phyloP scores from a whole-genome alignment of 192 early-diverging fungal species.

The Powellomyces hirtus region DNA sequence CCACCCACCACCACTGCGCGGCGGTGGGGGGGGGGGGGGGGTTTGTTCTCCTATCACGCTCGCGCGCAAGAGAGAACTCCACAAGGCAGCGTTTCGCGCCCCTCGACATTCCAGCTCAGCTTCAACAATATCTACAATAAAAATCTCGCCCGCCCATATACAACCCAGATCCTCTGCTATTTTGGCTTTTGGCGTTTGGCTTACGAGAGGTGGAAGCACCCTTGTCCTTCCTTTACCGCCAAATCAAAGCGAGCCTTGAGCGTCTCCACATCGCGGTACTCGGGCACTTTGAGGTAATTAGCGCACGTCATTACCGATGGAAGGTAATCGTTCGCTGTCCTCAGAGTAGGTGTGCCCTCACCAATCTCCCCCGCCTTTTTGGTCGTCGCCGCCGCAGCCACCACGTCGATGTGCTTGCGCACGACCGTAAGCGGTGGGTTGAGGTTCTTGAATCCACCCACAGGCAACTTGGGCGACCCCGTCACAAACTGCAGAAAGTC shows the following conservation, averaged over 20 bases:
- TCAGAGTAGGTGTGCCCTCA: not conserved
- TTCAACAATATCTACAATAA: too few species aligned
- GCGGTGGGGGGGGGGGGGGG: too few species aligned
- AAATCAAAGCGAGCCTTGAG: constrained; percentile 64
- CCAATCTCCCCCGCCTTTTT: not conserved
- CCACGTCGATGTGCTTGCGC: constrained; percentile 63
- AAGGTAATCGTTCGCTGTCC: constrained; percentile 69
- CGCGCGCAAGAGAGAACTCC: too few species aligned
- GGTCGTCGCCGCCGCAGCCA: not conserved
- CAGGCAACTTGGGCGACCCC: constrained; percentile 82
- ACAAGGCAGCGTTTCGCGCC: too few species aligned
- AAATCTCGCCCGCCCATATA: too few species aligned
- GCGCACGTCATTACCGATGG: constrained; percentile 97
- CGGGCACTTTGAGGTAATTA: constrained; percentile 92
- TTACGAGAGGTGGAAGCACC: constrained; percentile 54
- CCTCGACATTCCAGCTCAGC: too few species aligned
- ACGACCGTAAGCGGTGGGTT: constrained; percentile 85
- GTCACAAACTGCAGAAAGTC: constrained; percentile 85
- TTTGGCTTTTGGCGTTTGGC: too few species aligned
- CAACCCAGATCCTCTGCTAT: too few species aligned
- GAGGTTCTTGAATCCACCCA: constrained; percentile 84
- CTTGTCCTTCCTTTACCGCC: constrained; percentile 83
- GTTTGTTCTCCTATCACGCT: too few species aligned
- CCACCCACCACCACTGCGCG: too few species aligned
- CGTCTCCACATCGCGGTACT: constrained; percentile 65